Evolutionary conservation across 1,284 basidiomycete species (phyloP), one percentile per base, ranked within the genome.

Genomic region (Wolfiporia cocos): DNA sequence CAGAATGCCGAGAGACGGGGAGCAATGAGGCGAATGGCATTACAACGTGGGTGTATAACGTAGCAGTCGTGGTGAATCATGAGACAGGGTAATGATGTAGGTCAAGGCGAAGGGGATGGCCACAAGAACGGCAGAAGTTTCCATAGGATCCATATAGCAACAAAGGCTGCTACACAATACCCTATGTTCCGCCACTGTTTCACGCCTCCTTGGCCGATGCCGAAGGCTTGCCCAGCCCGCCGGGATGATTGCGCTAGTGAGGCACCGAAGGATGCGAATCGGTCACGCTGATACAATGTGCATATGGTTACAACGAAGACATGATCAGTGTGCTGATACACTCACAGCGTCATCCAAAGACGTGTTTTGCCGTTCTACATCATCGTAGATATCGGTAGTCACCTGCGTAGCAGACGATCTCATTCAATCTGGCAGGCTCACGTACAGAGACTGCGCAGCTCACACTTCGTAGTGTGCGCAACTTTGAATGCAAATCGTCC

Each of bases 401-500:
- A 91, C 72, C 86, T 88, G 41, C 40, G 31, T 43, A 20, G 23
- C 42, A 9, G 48, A 11, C 4, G 14, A n/a, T 17, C 30, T n/a
- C 17, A 22, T 11, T 4, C n/a, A n/a, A 12, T 7, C 17, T 33
- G 6, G 11, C n/a, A 15, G 3, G 12, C 41, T 37, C 31, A 43
- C 41, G 37, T 17, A 30, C 17, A 29, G 9, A 26, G 24, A 14
- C 43, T 52, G 43, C 37, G 35, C 28, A 28, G 61, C 76, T 52
- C 61, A 89, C 87, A 11, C 83, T 81, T 49, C 86, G 76, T 34
- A 90, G 57, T 20, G 81, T 82, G 33, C 86, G 74, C 38, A 90
- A 75, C 60, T 91, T 90, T 7, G 83, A 76, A 57, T 89, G 86
- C 2, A 91, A 67, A 36, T 86, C 81, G 43, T 90, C 86, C n/a